Percentiles rank a stretch among this genome's conserved stretches.
Evolutionary conservation across 1,139 yeast genomes (phyloP).

Genomic region (Blastobotrys buckinghamii): DNA sequence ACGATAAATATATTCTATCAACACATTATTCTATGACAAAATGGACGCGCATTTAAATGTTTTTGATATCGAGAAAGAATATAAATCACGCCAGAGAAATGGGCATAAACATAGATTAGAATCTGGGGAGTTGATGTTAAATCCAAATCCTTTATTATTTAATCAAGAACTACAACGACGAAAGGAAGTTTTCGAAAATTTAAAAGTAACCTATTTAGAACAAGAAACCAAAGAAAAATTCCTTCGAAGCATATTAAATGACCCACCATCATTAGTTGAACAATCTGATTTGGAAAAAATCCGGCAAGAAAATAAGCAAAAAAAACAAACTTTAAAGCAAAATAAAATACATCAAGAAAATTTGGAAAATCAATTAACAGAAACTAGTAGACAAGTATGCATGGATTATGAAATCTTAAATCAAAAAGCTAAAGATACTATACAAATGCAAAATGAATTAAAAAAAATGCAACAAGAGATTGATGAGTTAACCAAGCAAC

Average conservation of each 20-base stretch:
- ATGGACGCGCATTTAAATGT: slow-evolving; percentile 14
- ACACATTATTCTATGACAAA: background rate
- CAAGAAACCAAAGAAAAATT: slow-evolving; percentile 65
- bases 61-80: slow-evolving; percentile 16
- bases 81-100: slow-evolving; percentile 13
- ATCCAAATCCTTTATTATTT: slow-evolving; percentile 23
- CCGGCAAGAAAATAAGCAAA: slow-evolving; percentile 26
- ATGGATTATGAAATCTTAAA: slow-evolving; percentile 14
- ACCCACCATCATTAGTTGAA: slow-evolving; percentile 31
- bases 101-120: slow-evolving; percentile 15
- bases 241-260: slow-evolving; percentile 36
- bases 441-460: slow-evolving; percentile 23
- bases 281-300: slow-evolving; percentile 31
- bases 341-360: slow-evolving; percentile 13
- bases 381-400: slow-evolving; percentile 12
- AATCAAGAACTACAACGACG: slow-evolving; percentile 26
- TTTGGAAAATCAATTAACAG: slow-evolving; percentile 12
- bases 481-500: slow-evolving; percentile 18
- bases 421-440: slow-evolving; percentile 10
- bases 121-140: slow-evolving; percentile 14
- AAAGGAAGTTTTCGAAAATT: slow-evolving; percentile 41
- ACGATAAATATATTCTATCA: background rate
- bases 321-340: slow-evolving; percentile 28
- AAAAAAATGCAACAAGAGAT: slow-evolving; percentile 26
- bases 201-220: slow-evolving; percentile 58